phyloP scores from a whole-genome alignment of 768 basidiomycete species.

The Phylloporus arenicola region DNA sequence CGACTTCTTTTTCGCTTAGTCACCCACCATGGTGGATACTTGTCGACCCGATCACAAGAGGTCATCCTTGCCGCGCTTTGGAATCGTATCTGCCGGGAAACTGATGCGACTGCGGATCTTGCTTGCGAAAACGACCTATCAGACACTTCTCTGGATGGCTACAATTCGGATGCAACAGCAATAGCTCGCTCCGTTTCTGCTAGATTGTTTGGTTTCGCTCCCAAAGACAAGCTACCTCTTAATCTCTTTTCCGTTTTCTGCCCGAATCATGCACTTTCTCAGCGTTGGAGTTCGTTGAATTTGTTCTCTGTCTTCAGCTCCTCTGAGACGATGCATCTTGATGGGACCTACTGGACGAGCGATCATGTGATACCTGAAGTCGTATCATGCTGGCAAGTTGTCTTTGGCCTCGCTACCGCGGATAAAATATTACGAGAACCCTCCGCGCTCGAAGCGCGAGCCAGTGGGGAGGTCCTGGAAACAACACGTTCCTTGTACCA shows the following conservation, averaged over 20 bases:
- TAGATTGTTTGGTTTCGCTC: constrained; percentile 5
- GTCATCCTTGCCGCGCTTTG: constrained; percentile 34
- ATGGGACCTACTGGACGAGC: neutral
- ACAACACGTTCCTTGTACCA: constrained; percentile 36
- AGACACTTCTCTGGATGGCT: neutral
- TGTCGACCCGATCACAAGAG: constrained; percentile 28
- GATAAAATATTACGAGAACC: constrained; percentile 24
- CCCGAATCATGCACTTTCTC: constrained; percentile 23
- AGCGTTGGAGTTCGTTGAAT: constrained; percentile 41
- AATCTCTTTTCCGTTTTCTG: constrained; percentile 24
- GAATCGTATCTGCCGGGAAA: constrained; percentile 25
- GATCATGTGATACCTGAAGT: constrained; percentile 4
- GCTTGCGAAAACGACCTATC: neutral
- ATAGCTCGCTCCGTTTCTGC: constrained; percentile 14
- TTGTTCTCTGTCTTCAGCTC: constrained; percentile 34
- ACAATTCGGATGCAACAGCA: constrained; percentile 4
- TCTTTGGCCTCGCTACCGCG: constrained; percentile 38
- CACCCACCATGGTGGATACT: constrained; percentile 20
- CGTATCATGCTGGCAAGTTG: constrained; percentile 34
- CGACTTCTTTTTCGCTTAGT: constrained; percentile 40
- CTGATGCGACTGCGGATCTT: neutral
- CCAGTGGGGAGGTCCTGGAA: constrained; percentile 16
- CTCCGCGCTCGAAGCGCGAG: neutral
- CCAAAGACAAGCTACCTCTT: neutral
- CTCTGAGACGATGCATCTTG: neutral